Conservation (phyloP, 23 red algal genomes). For the Agarophyton chilense region DNA sequence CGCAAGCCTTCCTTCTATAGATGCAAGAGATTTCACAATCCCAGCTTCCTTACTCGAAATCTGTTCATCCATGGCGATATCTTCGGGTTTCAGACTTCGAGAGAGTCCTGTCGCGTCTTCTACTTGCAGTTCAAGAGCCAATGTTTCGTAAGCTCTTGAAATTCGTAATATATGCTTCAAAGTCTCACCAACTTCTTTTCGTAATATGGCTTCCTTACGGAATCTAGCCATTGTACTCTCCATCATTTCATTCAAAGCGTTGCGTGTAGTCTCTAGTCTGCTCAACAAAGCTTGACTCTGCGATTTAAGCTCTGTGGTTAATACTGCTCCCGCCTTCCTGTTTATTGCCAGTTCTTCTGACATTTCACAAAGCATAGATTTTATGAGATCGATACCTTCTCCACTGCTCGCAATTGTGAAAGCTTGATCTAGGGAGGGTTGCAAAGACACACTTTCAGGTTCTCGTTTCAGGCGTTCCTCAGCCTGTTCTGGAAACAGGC, state of each 20-base stretch:
- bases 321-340: slow-evolving; percentile 22
- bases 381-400: slow-evolving; percentile 12
- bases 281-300: background rate
- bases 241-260: background rate
- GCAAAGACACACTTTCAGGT: slow-evolving; percentile 6
- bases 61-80: slow-evolving; percentile 51
- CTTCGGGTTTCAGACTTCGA: slow-evolving; percentile 21
- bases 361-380: slow-evolving; percentile 42
- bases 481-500: background rate
- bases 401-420: slow-evolving; percentile 9
- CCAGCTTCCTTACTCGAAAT: slow-evolving; percentile 28
- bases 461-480: background rate
- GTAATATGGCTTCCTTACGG: slow-evolving; percentile 5
- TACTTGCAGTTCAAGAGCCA: slow-evolving; percentile 44
- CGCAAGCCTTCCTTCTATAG: slow-evolving; percentile 3
- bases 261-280: background rate
- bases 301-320: background rate
- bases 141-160: slow-evolving; percentile 52
- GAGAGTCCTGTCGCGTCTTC: slow-evolving; percentile 34
- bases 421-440: slow-evolving; percentile 29
- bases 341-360: slow-evolving; percentile 32
- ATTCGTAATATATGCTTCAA: slow-evolving; percentile 21
- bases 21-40: slow-evolving; percentile 34
- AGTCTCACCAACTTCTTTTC: slow-evolving; percentile 23
- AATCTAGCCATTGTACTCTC: slow-evolving; percentile 24